Evolutionary conservation across 495 filamentous ascomycete genomes (phyloP).

Genomic region (Tuber umbilicatum): DNA sequence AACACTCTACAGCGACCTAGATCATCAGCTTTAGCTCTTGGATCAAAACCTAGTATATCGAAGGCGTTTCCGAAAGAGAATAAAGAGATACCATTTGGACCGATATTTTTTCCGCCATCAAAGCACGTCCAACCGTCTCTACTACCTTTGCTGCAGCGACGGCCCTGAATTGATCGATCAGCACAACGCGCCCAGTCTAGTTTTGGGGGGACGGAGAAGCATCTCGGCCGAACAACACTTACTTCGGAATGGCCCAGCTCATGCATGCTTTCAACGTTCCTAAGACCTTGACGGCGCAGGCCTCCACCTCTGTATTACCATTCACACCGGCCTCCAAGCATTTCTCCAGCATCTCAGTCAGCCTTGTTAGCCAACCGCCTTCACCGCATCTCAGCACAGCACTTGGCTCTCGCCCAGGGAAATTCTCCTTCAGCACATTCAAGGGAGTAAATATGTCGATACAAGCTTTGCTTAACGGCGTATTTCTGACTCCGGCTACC

Average conservation of each 20-base stretch:
- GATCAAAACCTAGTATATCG: slow-evolving; percentile 1
- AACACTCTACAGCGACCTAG: slow-evolving; percentile 73
- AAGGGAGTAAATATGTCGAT: slow-evolving; percentile 87
- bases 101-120: slow-evolving; percentile 64
- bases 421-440: slow-evolving; percentile 63
- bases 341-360: slow-evolving; percentile 64
- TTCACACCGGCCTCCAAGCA: slow-evolving; percentile 61
- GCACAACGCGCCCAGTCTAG: slow-evolving; percentile 8
- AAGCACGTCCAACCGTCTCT: slow-evolving; percentile 62
- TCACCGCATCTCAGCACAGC: slow-evolving; percentile 61
- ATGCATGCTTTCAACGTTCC: slow-evolving; percentile 67
- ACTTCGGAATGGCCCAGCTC: slow-evolving; percentile 71
- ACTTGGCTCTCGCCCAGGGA: slow-evolving; percentile 59
- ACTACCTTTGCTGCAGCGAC: slow-evolving; percentile 64
- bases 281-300: slow-evolving; percentile 66
- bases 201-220: slow-evolving; percentile 2
- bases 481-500: slow-evolving; percentile 71
- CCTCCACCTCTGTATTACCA: slow-evolving; percentile 57
- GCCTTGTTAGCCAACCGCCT: slow-evolving; percentile 79
- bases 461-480: slow-evolving; percentile 74
- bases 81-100: slow-evolving; percentile 56
- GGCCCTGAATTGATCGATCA: slow-evolving; percentile 47
- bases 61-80: not conserved
- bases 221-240: slow-evolving; percentile 12
- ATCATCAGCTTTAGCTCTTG: slow-evolving; percentile 41